phyloP scores from a whole-genome alignment of 768 basidiomycete genomes.

The Cubamyces lactineus region DNA sequence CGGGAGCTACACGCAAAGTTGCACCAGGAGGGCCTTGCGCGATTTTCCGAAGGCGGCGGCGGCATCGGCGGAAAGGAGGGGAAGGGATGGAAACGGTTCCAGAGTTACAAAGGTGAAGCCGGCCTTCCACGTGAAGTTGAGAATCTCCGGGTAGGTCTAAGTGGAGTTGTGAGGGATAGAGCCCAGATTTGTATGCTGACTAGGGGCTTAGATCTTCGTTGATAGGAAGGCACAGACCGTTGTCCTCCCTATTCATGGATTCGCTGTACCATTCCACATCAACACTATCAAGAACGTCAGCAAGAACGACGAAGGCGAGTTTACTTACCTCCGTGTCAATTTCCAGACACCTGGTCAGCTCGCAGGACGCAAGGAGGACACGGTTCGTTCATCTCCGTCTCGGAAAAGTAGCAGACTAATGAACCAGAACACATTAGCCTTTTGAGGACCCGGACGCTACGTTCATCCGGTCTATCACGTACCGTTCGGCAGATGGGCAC shows the following conservation, averaged over 20 bases:
- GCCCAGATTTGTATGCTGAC: constrained; percentile 1
- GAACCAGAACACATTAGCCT: constrained; percentile 53
- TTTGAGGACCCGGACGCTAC: constrained; percentile 97
- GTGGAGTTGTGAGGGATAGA: background rate
- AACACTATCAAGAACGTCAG: constrained; percentile 97
- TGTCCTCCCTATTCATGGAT: constrained; percentile 91
- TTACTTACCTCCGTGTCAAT: constrained; percentile 93
- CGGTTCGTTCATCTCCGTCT: constrained; percentile 77
- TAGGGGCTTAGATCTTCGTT: constrained; percentile 70
- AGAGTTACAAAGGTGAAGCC: constrained; percentile 94
- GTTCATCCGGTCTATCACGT: constrained; percentile 94
- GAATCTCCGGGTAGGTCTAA: constrained; percentile 65
- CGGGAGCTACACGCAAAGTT: constrained; percentile 74
- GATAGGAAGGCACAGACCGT: constrained; percentile 91
- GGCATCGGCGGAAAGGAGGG: constrained; percentile 80
- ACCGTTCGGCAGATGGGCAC: constrained; percentile 86
- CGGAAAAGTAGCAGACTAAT: background rate
- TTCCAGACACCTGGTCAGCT: constrained; percentile 98
- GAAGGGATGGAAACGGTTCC: constrained; percentile 94
- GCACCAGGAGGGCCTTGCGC: constrained; percentile 79
- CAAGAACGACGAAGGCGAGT: constrained; percentile 96
- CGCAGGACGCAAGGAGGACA: constrained; percentile 98
- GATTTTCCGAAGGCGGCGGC: constrained; percentile 81
- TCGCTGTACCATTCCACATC: constrained; percentile 96
- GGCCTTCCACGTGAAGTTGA: constrained; percentile 87